Conservation (phyloP, 2,329 filamentous ascomycete species). For the Alternaria solani region DNA sequence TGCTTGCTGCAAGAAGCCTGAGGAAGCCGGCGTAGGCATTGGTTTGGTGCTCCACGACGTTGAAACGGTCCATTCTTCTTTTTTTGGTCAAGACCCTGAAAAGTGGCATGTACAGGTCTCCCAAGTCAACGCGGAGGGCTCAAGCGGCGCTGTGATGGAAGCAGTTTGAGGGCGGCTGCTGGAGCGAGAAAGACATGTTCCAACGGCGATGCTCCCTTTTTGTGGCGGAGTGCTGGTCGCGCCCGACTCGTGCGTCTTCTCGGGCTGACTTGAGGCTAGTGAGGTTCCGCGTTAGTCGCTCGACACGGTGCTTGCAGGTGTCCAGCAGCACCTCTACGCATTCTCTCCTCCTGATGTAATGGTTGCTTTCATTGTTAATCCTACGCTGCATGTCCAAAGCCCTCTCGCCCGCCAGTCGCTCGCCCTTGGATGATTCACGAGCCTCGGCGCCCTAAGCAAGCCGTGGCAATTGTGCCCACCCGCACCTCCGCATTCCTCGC, state of each 20-base stretch:
- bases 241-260: conserved; percentile 12
- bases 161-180: not conserved
- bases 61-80: not conserved
- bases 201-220: conserved; percentile 1
- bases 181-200: not conserved
- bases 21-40: not conserved
- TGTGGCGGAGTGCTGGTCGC: conserved; percentile 5
- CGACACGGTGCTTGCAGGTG: conserved; percentile 9
- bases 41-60: not conserved
- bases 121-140: not conserved
- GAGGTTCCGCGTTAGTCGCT: conserved; percentile 7
- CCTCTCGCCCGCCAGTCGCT: conserved; percentile 12
- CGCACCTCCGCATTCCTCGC: conserved; percentile 30
- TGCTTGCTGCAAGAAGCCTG: not conserved
- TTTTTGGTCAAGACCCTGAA: not conserved
- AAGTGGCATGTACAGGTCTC: not conserved
- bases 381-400: conserved; percentile 14
- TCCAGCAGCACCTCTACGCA: conserved; percentile 12
- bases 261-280: conserved; percentile 6
- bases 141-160: not conserved
- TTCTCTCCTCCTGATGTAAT: conserved; percentile 17
- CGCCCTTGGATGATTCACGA: conserved; percentile 22
- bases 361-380: conserved; percentile 14
- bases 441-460: conserved; percentile 19
- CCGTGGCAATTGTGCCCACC: conserved; percentile 28